Base-by-base conservation (phyloP, 2,329 filamentous ascomycete genomes). In the Curvularia sp. region DNA sequence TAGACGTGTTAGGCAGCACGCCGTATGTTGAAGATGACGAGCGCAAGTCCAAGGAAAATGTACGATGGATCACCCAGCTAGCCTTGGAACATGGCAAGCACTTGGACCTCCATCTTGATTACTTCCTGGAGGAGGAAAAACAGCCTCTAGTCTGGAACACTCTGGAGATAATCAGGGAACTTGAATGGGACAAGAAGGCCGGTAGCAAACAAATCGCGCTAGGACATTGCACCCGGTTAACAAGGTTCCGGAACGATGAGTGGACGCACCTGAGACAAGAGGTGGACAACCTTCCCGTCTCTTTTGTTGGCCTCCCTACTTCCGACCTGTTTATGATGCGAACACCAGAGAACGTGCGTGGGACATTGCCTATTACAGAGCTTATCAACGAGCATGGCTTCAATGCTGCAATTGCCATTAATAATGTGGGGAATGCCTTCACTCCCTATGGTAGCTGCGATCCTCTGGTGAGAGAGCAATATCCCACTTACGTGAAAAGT, bases 351-450 rank as follows among this genome's bases (percentile, higher is more conserved):
- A 55, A 65, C 28, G 30, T 80, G 1, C 80, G 88, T 58, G 88
- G 87, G 1, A 91, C 89, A 0, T 77, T 91, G 15, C 82, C 86
- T 42, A 78, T 91, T 1, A 81, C 84, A 0, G 77, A 84, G 3
- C 79, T 91, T 77, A 88, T 91, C 59, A 79, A 81, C 38, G 78
- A 84, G 21, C 81, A 86, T 59, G 80, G 80, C 0, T 71, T 91
- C 3, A 81, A 86, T 57, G 86, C 82, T 19, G 86, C 86, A 13
- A 81, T 91, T 5, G 84, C 86, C 1, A 81, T 90, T 36, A 91
- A 91, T 68, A 92, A 92, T 67, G 84, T 92, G 13, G 89, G 89
- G 18, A 92, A 92, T 69, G 87, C 89, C 0, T 91, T 92, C 66
- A 91, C 89, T 6, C 89, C 89, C 0, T 85, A 88, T 68, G 89